These are phyloP conservation scores for Escallonia rubra DNA, from an alignment of 129 eudicot species.

Conservation along the genomic window DNA sequence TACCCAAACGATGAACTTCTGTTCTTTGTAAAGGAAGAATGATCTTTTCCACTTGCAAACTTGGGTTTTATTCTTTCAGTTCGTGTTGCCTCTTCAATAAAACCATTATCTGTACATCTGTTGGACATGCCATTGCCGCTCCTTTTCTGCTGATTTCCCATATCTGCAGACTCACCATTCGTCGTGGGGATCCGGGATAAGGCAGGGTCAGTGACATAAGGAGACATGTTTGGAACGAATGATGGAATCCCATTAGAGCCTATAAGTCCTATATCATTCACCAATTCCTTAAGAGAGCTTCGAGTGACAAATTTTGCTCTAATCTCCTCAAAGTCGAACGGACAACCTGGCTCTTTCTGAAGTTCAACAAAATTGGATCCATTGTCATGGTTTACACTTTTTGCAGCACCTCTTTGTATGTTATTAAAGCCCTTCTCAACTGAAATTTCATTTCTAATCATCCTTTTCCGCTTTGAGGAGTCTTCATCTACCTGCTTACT, in stretches of 20 bases:
- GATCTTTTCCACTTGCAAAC: slow-evolving; percentile 30
- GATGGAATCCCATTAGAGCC: slow-evolving; percentile 46
- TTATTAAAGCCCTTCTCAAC: slow-evolving; percentile 11
- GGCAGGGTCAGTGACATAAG: slow-evolving; percentile 36
- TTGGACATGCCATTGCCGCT: slow-evolving; percentile 4
- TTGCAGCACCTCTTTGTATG: not conserved
- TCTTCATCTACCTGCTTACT: slow-evolving; percentile 22
- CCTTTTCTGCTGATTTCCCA: slow-evolving; percentile 22
- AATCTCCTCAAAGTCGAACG: slow-evolving; percentile 55
- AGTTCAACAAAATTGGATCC: slow-evolving; percentile 13
- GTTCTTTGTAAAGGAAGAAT: slow-evolving; percentile 26
- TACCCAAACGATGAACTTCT: slow-evolving; percentile 13
- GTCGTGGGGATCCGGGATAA: slow-evolving; percentile 22
- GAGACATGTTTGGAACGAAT: slow-evolving; percentile 29
- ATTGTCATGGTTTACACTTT: slow-evolving; percentile 15
- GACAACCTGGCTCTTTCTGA: slow-evolving; percentile 26
- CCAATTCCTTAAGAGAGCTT: slow-evolving; percentile 41
- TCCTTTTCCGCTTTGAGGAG: slow-evolving; percentile 11
- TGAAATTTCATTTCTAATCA: slow-evolving; percentile 8
- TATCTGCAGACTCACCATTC: slow-evolving; percentile 22
- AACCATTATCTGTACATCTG: slow-evolving; percentile 11
- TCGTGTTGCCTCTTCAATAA: slow-evolving; percentile 30
- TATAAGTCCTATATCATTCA: slow-evolving; percentile 46
- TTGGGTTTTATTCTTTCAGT: slow-evolving; percentile 33
- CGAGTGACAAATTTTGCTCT: slow-evolving; percentile 39